Evolutionary conservation across 257 asterid genomes (phyloP), one percentile per base, ranked within the genome.

Genomic region (Cynanchum wilfordii): DNA sequence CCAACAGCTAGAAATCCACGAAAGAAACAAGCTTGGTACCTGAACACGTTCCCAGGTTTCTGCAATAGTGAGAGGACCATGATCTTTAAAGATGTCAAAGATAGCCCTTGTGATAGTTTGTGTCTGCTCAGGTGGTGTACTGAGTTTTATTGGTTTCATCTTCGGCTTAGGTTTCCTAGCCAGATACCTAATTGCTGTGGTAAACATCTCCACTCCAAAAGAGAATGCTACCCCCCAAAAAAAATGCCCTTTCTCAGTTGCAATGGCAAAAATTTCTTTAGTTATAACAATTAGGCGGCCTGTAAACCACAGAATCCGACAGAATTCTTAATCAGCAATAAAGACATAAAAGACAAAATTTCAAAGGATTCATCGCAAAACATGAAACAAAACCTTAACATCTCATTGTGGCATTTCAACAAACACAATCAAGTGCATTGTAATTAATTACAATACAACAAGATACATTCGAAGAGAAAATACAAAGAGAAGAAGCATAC

Each of bases 31-130:
- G n/a, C 33, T 30, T 36, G 70, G 59, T 82, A 94, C 97, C 97
- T 94, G 89, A 68, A 94, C 89, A 58, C 83, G 97, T 33, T 94
- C 95, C 99, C 97, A 94, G 5, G 95, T 94, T 66, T 94, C 97
- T 7, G 89, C 82, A 70, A 94, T 79, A 59, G 91, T 85, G 66
- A 94, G 82, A 60, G 97, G 97, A 36, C 97, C 97, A 66, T 94
- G 96, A 50, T 89, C 99, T 85, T 89, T 94, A 75, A 94, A 85
- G 73, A 94, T 71, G 80, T 91, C 90, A 47, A 94, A 91, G 65
- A 94, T 87, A 49, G 79, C 89, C 79, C 99, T 79, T 4, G 97
- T 88, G 77, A 94, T 89, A 25, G 97, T 88, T 84, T 89, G 97
- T 1, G 97, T 89, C 76, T 89, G 99, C 85, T 91, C 99, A 0